phyloP scores from a whole-genome alignment of 2,329 filamentous ascomycete species.

The Tetracladium maxilliforme region DNA sequence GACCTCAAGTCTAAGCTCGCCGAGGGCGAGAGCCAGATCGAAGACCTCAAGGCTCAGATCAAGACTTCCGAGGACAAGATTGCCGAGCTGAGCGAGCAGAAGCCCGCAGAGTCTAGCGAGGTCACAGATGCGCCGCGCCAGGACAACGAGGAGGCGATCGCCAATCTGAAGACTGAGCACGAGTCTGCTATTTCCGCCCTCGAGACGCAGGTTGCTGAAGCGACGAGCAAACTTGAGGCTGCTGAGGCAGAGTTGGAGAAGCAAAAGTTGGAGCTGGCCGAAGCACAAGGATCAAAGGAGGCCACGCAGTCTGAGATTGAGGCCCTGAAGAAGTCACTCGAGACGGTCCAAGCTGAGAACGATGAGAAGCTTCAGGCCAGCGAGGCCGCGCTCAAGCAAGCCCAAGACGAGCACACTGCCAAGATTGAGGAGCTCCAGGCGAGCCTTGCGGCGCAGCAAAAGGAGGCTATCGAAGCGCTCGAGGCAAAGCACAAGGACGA shows the following conservation, averaged over 20 bases:
- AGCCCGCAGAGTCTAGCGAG: slow-evolving; percentile 23
- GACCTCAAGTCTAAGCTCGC: slow-evolving; percentile 44
- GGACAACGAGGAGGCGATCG: slow-evolving; percentile 29
- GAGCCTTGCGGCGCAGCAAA: slow-evolving; percentile 29
- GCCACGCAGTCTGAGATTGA: slow-evolving; percentile 25
- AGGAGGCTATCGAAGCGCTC: slow-evolving; percentile 17
- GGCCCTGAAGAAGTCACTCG: slow-evolving; percentile 33
- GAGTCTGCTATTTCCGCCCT: slow-evolving; percentile 30
- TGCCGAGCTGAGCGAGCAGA: slow-evolving; percentile 34
- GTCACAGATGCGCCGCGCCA: slow-evolving; percentile 21
- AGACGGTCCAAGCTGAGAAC: slow-evolving; percentile 23
- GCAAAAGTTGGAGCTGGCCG: slow-evolving; percentile 31
- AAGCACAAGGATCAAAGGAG: slow-evolving; percentile 24
- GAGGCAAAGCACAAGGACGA: slow-evolving; percentile 33
- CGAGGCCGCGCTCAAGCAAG: slow-evolving; percentile 21
- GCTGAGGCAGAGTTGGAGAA: slow-evolving; percentile 28
- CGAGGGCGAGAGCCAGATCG: slow-evolving; percentile 41
- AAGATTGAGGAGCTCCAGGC: slow-evolving; percentile 32
- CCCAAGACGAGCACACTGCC: slow-evolving; percentile 28
- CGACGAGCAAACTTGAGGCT: too few species aligned
- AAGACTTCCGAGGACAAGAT: slow-evolving; percentile 39
- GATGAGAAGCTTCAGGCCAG: slow-evolving; percentile 19
- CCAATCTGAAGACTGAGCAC: slow-evolving; percentile 32
- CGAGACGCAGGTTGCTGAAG: slow-evolving; percentile 20
- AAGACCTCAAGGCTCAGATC: slow-evolving; percentile 40